phyloP scores from a whole-genome alignment of 345 rosid species.

The Kandelia obovata region DNA sequence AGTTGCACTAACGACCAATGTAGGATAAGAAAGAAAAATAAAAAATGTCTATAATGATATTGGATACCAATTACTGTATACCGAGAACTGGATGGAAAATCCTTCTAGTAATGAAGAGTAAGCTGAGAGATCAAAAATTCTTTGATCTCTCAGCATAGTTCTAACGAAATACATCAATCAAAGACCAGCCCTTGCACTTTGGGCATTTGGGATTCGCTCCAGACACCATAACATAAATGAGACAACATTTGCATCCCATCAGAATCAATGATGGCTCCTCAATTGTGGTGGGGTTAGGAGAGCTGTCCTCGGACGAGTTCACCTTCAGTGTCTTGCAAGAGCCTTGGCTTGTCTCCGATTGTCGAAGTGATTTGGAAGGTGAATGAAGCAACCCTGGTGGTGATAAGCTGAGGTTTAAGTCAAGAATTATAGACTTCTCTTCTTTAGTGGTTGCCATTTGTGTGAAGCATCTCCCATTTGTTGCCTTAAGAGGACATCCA shows the following conservation, averaged over 20 bases:
- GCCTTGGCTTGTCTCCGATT: neutral
- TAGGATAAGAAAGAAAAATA: too few relatives aligned
- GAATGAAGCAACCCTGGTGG: constrained; percentile 1
- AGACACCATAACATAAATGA: constrained; percentile 35
- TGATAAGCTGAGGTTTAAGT: constrained; percentile 17
- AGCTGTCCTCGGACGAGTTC: neutral
- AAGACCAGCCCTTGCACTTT: constrained; percentile 17
- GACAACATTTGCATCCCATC: constrained; percentile 35
- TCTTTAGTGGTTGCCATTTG: neutral
- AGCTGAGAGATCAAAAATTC: neutral
- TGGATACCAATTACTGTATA: too few relatives aligned
- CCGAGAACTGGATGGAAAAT: too few relatives aligned
- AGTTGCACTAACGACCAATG: too few relatives aligned
- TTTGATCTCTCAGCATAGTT: constrained; percentile 1
- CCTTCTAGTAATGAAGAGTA: too few relatives aligned
- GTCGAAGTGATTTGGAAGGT: neutral
- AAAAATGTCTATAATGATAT: too few relatives aligned
- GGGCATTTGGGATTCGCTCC: constrained; percentile 31
- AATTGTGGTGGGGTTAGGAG: neutral
- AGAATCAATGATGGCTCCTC: constrained; percentile 18
- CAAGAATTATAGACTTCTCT: neutral
- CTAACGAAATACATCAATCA: constrained; percentile 19
- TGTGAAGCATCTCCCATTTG: neutral
- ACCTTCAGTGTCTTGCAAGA: constrained; percentile 15
- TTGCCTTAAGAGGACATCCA: neutral